These are phyloP conservation scores for Serendipita sp. DNA, from an alignment of 768 basidiomycete genomes.

Conservation along the genomic window DNA sequence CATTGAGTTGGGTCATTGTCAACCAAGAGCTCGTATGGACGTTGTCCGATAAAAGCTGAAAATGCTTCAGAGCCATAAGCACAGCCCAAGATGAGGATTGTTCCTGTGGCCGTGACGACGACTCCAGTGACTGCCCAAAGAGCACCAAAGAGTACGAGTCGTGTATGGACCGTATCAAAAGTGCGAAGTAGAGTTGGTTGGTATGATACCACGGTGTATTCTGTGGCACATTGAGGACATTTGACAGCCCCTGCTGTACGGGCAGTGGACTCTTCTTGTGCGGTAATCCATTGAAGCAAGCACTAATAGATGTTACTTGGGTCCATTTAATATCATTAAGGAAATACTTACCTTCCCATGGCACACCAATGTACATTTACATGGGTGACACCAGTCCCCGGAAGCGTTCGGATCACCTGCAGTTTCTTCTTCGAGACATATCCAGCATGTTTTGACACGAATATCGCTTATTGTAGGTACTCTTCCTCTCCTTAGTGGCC, in stretches of 20 bases:
- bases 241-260: background rate
- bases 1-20: background rate
- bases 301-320: background rate
- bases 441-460: conserved; percentile 3
- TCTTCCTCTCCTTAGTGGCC: background rate
- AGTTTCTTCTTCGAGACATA: conserved; percentile 3
- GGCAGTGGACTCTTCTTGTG: background rate
- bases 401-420: background rate
- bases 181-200: background rate
- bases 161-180: background rate
- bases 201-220: background rate
- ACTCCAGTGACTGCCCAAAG: background rate
- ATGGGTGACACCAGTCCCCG: conserved; percentile 4
- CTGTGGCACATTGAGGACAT: conserved; percentile 3
- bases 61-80: background rate
- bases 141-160: background rate
- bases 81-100: background rate
- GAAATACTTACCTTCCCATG: background rate
- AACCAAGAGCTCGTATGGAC: background rate
- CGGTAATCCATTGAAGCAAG: background rate
- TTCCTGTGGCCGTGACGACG: background rate
- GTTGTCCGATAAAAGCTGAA: background rate
- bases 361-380: conserved; percentile 1
- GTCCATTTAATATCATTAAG: background rate
- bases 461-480: background rate